Evolutionary conservation across 148 eudicot genomes (phyloP), one percentile per base, ranked within the genome.

Genomic region (Linanthus parryae): DNA sequence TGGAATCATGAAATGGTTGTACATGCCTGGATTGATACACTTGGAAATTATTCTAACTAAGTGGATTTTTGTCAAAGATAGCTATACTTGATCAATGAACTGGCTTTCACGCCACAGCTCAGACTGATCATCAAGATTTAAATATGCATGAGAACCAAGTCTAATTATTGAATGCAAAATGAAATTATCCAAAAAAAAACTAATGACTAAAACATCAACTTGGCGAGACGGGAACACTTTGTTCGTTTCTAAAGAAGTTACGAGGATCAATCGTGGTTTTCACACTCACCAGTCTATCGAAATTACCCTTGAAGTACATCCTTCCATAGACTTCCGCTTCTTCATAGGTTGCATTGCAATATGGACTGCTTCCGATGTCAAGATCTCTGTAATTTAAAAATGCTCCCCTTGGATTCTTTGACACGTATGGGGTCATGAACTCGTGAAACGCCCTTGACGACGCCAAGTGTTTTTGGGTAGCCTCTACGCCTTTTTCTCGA

Each of bases 361-460:
- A 4, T 22, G 34, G 46, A 44, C 40, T 72, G 25, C 57, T 30
- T 10, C 76, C 76, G 5, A 60, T 42, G 15, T 71, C 70, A 15
- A 71, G 57, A 57, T 71, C 75, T 31, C 70, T 71, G 40, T 71
- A 72, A 34, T 66, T 66, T 4, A 61, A 47, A 42, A 50, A 72
- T 13, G 76, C 68, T 28, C 46, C 59, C 25, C 71, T 72, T n/a
- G 76, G 71, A 45, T 57, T 28, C 52, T 40, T 55, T 7, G 76
- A 72, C 15, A 66, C 71, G 16, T 43, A 66, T n/a, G 68, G 77
- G 7, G 77, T 56, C 72, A 72, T 49, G 27, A 49, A 49, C 7
- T 49, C 54, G 27, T 49, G 31, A 30, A 30, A 49, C 7, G 6
- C 3, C 6, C 38, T 31, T 0, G 54, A 13, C 38, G 31, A 17